Evolutionary conservation across 2,329 filamentous ascomycete genomes (phyloP).

Genomic region (Ambrosiella cleistominuta): DNA sequence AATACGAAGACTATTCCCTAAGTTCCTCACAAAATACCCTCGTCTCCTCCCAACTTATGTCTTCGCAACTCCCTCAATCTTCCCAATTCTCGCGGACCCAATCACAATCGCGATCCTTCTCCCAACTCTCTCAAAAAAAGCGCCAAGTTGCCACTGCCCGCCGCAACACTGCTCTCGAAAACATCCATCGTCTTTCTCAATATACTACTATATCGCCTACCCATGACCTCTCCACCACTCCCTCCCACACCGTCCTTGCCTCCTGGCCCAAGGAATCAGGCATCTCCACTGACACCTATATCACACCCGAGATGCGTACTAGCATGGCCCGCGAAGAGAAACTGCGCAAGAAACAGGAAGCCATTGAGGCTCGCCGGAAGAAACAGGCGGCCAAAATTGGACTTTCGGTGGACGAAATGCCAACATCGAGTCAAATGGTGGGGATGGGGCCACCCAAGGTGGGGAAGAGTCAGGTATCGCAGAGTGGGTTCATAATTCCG

Average conservation of each 20-base stretch:
- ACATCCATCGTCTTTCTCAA: neutral
- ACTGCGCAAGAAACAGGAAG: conserved; percentile 8
- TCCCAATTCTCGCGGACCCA: neutral
- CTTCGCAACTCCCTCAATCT: neutral
- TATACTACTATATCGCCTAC: neutral
- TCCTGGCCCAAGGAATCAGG: conserved; percentile 25
- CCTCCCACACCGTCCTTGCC: conserved; percentile 18
- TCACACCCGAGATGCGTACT: conserved; percentile 17
- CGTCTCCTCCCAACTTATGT: neutral
- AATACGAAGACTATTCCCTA: neutral
- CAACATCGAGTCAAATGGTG: conserved; percentile 3
- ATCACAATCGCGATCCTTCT: no score
- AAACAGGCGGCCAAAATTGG: conserved; percentile 9
- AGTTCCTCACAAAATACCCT: neutral
- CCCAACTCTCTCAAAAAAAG: neutral
- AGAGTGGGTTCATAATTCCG: neutral
- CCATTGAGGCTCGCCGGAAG: conserved; percentile 10
- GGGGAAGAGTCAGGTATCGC: neutral
- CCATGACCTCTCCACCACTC: conserved; percentile 12
- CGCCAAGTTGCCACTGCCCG: neutral
- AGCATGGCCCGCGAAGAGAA: conserved; percentile 4
- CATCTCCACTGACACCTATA: conserved; percentile 20
- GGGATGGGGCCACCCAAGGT: neutral
- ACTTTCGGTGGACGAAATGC: conserved; percentile 1
- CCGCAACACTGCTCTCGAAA: neutral